Base-by-base conservation (phyloP, 352 stramenopile genomes). In the Globisporangium canariense region DNA sequence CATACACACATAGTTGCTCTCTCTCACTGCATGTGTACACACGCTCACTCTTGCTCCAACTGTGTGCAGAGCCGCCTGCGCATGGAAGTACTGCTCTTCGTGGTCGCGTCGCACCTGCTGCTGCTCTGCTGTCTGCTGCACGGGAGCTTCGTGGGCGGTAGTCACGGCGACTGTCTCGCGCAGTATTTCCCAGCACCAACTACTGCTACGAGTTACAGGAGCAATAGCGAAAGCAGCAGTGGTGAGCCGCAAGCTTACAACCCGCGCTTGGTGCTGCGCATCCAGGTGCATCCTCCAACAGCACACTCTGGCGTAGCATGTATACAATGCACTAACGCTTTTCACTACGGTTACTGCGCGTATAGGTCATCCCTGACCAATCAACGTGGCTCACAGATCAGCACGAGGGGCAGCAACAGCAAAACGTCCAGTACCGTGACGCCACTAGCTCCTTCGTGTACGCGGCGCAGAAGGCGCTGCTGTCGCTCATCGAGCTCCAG, bases 31-130 rank as follows among this genome's bases (percentile, higher is more conserved):
- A 46, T 18, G 54, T 49, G 2, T 50, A 62, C 54, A 64, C 22
- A 51, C 10, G 43, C 36, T 50, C 57, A 10, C 7, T 50, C 34
- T 62, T 52, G 20, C 38, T 62, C 11, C 9, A 45, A 40, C 22
- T 16, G 3, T 40, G 14, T 57, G 7, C 47, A 88, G 78, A 86
- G 70, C 58, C 79, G 79, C 32, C 73, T 79, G 41, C 60, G 69
- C n/a, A 56, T 89, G 41, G 86, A 88, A 74, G 75, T 76, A 55
- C n/a, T 71, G 58, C 52, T 90, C 47, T 90, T 94, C 28, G 70
- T 94, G 58, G 30, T 77, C 2, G 64, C 74, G 20, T 66, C 86
- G 30, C 77, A 87, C 59, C 60, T 86, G 11, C 58, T 90, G 55
- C 63, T 77, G 58, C 68, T 90, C 38, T 71, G 75, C 38, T 74